Conservation (phyloP, 164 flowering plant species). For the Piper betle region DNA sequence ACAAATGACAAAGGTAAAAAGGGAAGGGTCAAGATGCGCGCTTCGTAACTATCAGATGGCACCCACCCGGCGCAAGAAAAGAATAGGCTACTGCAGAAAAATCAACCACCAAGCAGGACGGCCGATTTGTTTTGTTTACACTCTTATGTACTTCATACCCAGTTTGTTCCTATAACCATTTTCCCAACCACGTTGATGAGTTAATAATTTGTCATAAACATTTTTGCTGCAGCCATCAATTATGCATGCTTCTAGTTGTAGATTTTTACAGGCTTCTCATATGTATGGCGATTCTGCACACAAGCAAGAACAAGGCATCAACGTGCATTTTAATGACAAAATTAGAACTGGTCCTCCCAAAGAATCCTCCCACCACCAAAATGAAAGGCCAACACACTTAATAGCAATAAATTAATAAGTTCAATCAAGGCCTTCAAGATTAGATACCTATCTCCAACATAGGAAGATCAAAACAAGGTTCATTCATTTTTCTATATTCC, state of each 20-base stretch:
- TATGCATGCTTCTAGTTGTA: slow-evolving; percentile 41
- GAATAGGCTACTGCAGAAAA: slow-evolving; percentile 17
- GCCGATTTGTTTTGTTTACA: slow-evolving; percentile 2
- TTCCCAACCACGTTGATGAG: slow-evolving; percentile 2
- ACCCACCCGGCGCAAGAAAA: slow-evolving; percentile 17
- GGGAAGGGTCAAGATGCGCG: slow-evolving; percentile 11
- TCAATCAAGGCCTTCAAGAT: too few species aligned
- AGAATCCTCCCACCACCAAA: too few species aligned
- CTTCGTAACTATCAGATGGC: slow-evolving; percentile 6
- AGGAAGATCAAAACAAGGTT: too few species aligned
- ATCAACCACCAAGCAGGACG: slow-evolving; percentile 10
- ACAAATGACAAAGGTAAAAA: not conserved
- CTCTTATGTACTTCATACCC: not conserved
- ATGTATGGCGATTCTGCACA: slow-evolving; percentile 81
- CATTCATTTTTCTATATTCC: too few species aligned
- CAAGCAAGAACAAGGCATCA: not conserved
- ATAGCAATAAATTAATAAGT: too few species aligned
- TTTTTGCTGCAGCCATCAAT: slow-evolving; percentile 7
- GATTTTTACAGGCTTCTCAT: slow-evolving; percentile 86
- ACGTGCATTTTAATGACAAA: not conserved
- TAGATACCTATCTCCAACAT: too few species aligned
- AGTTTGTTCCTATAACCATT: slow-evolving; percentile 1
- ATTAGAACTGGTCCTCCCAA: not conserved
- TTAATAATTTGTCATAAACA: slow-evolving; percentile 1
- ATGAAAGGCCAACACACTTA: too few species aligned